Conservation (phyloP, 1,284 basidiomycete genomes). For the Rhodotorula glutinis region DNA sequence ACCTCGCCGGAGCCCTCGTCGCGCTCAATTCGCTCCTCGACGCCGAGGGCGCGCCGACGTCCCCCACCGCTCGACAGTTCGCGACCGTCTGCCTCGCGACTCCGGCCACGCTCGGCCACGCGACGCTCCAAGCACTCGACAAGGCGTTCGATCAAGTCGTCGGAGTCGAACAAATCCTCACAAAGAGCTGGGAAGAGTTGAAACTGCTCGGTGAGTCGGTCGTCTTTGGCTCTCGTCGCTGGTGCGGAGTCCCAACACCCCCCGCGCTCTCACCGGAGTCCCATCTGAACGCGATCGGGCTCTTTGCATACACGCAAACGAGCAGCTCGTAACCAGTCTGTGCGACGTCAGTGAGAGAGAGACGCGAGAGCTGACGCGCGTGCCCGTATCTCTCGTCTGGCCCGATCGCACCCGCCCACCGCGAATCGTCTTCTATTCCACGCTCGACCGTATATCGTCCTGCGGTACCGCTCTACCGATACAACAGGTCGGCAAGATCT, state of each 20-base stretch:
- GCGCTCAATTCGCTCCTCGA: conserved; percentile 77
- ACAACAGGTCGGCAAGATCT: conserved; percentile 90
- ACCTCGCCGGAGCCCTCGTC: conserved; percentile 87
- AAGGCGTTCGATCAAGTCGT: conserved; percentile 79
- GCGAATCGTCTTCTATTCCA: no score
- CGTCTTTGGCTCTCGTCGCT: no score
- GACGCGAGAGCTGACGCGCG: no score
- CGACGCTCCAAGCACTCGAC: conserved; percentile 74
- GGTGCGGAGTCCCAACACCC: conserved; percentile 2
- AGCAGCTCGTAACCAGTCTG: no score
- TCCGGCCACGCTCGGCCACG: conserved; percentile 85
- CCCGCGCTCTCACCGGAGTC: neutral
- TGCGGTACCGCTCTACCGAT: no score
- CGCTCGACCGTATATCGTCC: no score
- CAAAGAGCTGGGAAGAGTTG: conserved; percentile 60
- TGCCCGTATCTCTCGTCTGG: no score
- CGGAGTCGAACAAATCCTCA: conserved; percentile 81
- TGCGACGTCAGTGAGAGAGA: no score
- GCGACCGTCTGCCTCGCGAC: conserved; percentile 90
- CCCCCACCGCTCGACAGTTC: conserved; percentile 58
- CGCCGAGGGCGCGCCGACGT: conserved; percentile 47
- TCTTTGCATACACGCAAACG: neutral
- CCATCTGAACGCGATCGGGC: no score
- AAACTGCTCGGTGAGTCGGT: conserved; percentile 71
- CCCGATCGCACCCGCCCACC: no score